phyloP scores from a whole-genome alignment of 345 rosid genomes.

The Boechera stricta region DNA sequence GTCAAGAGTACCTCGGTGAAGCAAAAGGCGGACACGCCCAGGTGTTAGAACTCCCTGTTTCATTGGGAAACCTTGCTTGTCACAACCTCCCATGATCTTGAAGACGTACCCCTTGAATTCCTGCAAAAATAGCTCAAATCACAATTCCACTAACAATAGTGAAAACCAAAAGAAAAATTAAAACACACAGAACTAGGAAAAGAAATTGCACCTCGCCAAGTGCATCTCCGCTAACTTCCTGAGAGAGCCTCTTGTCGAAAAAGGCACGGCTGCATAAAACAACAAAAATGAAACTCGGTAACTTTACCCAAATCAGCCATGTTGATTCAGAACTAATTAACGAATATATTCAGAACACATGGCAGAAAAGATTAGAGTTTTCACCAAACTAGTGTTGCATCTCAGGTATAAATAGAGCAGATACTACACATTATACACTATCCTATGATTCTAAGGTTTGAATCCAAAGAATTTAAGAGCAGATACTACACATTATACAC shows the following conservation, averaged over 20 bases:
- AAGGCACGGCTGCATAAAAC: slow-evolving; percentile 65
- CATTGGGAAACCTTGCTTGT: no score
- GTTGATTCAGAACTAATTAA: not conserved
- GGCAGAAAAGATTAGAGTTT: not conserved
- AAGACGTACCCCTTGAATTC: no score
- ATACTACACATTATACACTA: not conserved
- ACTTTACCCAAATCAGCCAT: not conserved
- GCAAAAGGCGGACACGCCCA: no score
- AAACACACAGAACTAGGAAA: no score
- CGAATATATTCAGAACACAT: not conserved
- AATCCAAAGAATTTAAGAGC: not conserved
- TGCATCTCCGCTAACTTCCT: slow-evolving; percentile 83
- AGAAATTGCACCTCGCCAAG: slow-evolving; percentile 66
- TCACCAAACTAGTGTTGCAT: not conserved
- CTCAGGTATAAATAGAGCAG: not conserved
- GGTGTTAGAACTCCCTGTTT: no score
- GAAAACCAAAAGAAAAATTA: no score
- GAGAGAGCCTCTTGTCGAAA: slow-evolving; percentile 86
- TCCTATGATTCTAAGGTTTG: not conserved
- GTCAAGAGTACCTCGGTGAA: no score
- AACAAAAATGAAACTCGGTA: not conserved
- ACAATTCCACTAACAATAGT: no score
- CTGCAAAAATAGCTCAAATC: not conserved
- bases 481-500: not conserved
- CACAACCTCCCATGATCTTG: no score